Evolutionary conservation across 2,329 filamentous ascomycete species (phyloP).

Genomic region (Ceratocystis albifundus): DNA sequence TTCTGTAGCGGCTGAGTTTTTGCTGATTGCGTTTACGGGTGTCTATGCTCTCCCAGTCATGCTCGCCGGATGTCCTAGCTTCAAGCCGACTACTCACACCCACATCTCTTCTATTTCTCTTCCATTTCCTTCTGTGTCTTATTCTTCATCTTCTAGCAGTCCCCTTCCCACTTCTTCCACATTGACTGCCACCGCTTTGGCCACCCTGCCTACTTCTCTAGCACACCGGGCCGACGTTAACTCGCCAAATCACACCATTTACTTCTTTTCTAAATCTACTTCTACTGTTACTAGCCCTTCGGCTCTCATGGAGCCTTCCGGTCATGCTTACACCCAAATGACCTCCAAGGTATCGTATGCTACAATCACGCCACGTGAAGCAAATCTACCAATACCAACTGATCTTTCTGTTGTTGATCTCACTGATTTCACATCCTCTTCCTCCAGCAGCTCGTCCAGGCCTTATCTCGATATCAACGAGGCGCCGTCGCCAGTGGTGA

Average conservation of each 20-base stretch:
- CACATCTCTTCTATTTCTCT: background rate
- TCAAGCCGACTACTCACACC: background rate
- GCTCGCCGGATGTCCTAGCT: background rate
- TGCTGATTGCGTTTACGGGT: background rate
- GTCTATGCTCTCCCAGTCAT: slow-evolving; percentile 11
- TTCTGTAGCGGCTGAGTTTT: background rate
- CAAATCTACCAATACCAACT: background rate
- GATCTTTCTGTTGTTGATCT: slow-evolving; percentile 21
- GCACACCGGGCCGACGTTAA: background rate
- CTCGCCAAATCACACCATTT: background rate
- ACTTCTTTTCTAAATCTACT: background rate
- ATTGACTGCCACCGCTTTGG: background rate
- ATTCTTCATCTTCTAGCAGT: background rate
- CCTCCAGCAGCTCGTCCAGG: background rate
- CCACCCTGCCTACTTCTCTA: background rate
- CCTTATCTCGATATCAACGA: slow-evolving; percentile 16
- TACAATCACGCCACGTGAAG: background rate
- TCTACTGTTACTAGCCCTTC: background rate
- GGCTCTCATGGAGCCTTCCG: background rate
- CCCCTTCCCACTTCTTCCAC: background rate
- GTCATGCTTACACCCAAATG: background rate
- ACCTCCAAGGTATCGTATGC: slow-evolving; percentile 13
- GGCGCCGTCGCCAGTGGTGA: background rate
- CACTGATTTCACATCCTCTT: slow-evolving; percentile 6
- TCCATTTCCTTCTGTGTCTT: background rate